Percentiles rank a stretch among this genome's conserved stretches.
Conservation (phyloP, 768 basidiomycete genomes). For the Trametes coccinea region DNA sequence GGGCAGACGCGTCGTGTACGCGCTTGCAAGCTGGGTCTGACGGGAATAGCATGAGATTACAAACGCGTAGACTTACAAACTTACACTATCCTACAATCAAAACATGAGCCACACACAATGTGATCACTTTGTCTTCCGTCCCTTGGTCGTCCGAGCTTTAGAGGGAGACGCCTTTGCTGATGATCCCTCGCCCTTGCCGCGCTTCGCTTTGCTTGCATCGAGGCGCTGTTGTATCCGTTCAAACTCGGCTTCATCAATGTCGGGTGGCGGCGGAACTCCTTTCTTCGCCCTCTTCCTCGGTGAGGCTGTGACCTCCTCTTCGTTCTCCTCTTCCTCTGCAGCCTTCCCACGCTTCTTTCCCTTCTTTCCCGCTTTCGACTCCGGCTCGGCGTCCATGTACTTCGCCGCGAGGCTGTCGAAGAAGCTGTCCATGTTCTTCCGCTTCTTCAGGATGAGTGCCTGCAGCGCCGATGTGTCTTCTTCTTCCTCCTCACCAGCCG, state of each 20-base stretch:
- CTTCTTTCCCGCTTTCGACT: slow-evolving; percentile 51
- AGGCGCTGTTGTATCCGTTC: slow-evolving; percentile 58
- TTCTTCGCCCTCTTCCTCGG: slow-evolving; percentile 49
- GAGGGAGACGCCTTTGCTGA: slow-evolving; percentile 14
- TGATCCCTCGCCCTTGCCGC: slow-evolving; percentile 21
- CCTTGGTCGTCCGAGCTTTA: slow-evolving; percentile 10
- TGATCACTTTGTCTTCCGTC: slow-evolving; percentile 15
- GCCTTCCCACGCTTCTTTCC: slow-evolving; percentile 41
- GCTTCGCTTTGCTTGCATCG: slow-evolving; percentile 46
- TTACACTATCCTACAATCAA: slow-evolving; percentile 13
- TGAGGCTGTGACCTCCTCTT: slow-evolving; percentile 33
- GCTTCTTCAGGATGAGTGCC: slow-evolving; percentile 79
- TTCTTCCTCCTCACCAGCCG: slow-evolving; percentile 43
- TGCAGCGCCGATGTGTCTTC: slow-evolving; percentile 72
- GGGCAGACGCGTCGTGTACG: not conserved
- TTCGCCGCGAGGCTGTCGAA: slow-evolving; percentile 76
- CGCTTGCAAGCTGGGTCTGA: not conserved
- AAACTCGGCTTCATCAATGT: slow-evolving; percentile 69
- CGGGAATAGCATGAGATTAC: not conserved
- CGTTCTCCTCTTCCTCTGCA: slow-evolving; percentile 46
- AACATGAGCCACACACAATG: not conserved
- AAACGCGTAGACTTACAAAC: slow-evolving; percentile 13
- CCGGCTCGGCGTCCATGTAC: slow-evolving; percentile 55
- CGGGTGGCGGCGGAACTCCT: slow-evolving; percentile 45
- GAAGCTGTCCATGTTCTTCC: slow-evolving; percentile 68